Conservation (phyloP, 768 basidiomycete genomes). For the Crepidotus variabilis region DNA sequence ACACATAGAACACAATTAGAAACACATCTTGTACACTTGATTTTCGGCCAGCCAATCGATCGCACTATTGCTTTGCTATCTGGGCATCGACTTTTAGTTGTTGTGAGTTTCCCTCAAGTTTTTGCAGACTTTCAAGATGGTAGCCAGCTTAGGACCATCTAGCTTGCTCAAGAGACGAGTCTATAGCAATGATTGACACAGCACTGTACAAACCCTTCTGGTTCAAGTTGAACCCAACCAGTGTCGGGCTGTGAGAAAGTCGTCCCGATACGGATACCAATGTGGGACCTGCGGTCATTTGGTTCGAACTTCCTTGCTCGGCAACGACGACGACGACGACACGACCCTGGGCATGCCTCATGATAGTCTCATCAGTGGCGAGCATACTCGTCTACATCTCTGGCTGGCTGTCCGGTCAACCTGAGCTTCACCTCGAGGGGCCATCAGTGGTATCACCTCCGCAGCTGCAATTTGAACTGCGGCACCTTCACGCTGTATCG, state of each 20-base stretch:
- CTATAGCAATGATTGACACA: too few relatives aligned
- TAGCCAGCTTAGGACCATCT: too few relatives aligned
- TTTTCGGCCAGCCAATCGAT: too few relatives aligned
- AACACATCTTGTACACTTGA: too few relatives aligned
- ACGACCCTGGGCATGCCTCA: constrained; percentile 34
- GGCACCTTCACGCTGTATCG: constrained; percentile 60
- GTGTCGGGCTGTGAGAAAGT: not conserved
- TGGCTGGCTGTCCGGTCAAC: constrained; percentile 20
- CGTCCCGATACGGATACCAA: not conserved
- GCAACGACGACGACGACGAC: not conserved
- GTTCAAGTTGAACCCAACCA: too few relatives aligned
- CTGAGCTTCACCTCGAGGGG: constrained; percentile 4
- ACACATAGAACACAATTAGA: too few relatives aligned
- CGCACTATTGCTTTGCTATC: too few relatives aligned
- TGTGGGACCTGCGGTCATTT: not conserved
- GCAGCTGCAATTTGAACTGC: constrained; percentile 47
- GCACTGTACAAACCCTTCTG: too few relatives aligned
- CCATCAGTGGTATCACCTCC: constrained; percentile 5
- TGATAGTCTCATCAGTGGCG: constrained; percentile 46
- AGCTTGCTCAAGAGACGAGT: too few relatives aligned
- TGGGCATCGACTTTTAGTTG: too few relatives aligned
- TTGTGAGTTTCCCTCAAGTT: too few relatives aligned
- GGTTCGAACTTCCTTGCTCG: not conserved
- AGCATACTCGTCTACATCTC: constrained; percentile 44
- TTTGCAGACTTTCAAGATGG: too few relatives aligned